These are phyloP conservation scores for Mucor indicus DNA, from an alignment of 371 early-diverging fungal genomes.

Conservation along the genomic window DNA sequence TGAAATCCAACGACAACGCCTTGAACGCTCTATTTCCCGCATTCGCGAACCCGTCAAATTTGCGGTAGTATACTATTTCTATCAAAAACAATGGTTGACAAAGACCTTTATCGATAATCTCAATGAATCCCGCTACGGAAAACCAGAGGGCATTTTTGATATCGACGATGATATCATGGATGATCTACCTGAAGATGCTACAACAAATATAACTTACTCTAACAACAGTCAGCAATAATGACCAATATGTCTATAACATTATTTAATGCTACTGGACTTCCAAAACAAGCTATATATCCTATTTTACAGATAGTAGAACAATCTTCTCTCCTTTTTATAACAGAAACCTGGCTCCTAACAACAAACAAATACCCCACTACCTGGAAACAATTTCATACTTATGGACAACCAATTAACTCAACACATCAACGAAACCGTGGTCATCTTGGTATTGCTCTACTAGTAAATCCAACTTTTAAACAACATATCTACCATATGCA, in stretches of 20 bases:
- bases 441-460: background rate
- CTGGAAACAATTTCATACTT: background rate
- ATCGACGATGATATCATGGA: no score
- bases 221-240: no score
- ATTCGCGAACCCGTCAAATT: no score
- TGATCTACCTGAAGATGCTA: no score
- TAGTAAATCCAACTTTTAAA: background rate
- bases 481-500: background rate
- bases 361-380: background rate
- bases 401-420: background rate
- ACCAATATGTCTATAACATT: background rate
- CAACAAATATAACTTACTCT: no score
- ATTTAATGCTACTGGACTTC: constrained; percentile 1
- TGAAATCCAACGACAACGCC: no score
- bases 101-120: no score
- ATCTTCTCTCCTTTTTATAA: background rate
- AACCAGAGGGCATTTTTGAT: no score
- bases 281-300: background rate
- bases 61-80: no score
- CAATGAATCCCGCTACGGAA: no score
- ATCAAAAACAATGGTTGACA: no score
- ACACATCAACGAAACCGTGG: background rate
- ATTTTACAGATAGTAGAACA: background rate
- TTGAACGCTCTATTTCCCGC: no score
- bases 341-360: background rate